phyloP scores from a whole-genome alignment of 2,329 filamentous ascomycete species.

The Dothiorella sarmentorum region DNA sequence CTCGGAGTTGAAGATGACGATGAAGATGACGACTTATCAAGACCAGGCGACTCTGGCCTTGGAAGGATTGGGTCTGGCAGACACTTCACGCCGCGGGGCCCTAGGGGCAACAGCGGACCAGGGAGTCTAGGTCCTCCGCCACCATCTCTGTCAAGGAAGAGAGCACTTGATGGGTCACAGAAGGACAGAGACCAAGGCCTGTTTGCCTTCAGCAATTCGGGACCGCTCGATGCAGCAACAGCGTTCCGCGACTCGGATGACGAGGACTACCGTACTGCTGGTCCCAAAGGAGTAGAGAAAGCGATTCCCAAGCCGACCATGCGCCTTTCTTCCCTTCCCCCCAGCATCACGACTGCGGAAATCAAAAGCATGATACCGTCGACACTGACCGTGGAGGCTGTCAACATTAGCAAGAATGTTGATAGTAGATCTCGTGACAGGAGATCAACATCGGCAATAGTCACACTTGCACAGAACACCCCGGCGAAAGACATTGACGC shows the following conservation, averaged over 20 bases:
- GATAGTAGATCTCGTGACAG: slow-evolving; percentile 57
- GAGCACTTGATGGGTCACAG: slow-evolving; percentile 42
- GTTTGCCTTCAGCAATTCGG: slow-evolving; percentile 40
- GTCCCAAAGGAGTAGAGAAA: slow-evolving; percentile 44
- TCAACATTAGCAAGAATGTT: slow-evolving; percentile 63
- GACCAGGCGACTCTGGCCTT: slow-evolving; percentile 19
- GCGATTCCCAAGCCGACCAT: slow-evolving; percentile 54
- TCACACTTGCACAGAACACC: slow-evolving; percentile 76
- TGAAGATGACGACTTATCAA: slow-evolving; percentile 17
- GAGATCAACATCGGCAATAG: slow-evolving; percentile 72
- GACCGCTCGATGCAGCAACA: slow-evolving; percentile 32
- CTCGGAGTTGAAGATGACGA: slow-evolving; percentile 58
- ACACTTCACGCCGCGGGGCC: slow-evolving; percentile 53
- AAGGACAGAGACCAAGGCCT: slow-evolving; percentile 31
- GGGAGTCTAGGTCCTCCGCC: slow-evolving; percentile 47
- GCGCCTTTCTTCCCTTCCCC: slow-evolving; percentile 53
- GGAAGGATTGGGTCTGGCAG: slow-evolving; percentile 35
- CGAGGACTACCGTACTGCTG: slow-evolving; percentile 41
- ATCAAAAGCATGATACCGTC: slow-evolving; percentile 50
- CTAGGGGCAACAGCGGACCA: slow-evolving; percentile 47
- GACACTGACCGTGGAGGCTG: slow-evolving; percentile 64
- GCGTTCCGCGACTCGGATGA: slow-evolving; percentile 42
- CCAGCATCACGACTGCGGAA: slow-evolving; percentile 48
- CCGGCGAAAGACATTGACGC: slow-evolving; percentile 79
- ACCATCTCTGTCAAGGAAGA: slow-evolving; percentile 41